Evolutionary conservation across 805 yeast species (phyloP), one percentile per base, ranked within the genome.

Genomic region (Groenewaldozyma salmanticensis): DNA sequence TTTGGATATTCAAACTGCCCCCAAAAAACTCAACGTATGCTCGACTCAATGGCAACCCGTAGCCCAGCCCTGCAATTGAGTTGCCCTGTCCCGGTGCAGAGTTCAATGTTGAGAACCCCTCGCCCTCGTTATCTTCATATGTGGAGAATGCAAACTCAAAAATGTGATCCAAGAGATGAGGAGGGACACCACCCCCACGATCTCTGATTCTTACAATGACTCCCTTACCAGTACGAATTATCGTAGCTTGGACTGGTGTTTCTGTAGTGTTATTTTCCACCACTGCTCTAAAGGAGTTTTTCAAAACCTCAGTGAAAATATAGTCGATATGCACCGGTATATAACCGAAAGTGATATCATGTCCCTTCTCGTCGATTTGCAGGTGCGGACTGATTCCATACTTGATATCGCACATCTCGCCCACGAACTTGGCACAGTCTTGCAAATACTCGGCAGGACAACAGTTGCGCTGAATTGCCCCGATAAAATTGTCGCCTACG

Each of bases 71-170:
- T 0, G 96, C 95, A 27, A 90, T 73, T 18, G 71, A 70, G 35
- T 69, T 67, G 1, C 80, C 80, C 19, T 71, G 69, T 1, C 87
- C 88, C 0, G 87, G 88, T 27, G 81, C 78, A 21, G 74, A 74
- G 52, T 81, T 81, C 42, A 78, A 60, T 0, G 83, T 77, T n/a
- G 58, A 44, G 59, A 68, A 50, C 49, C 67, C 68, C 52, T 62
- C 81, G 3, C 76, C 77, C 43, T 75, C 81, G 17, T 69, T 67
- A 4, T 60, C 59, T 37, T 77, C 78, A 45, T 78, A 87, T 0
- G 95, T 85, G 1, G 94, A 72, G 61, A 81, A 90, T 3, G 95
- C 80, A 61, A 85, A 90, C 52, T 83, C 86, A 61, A 86, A 88
- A 46, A 90, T 75, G 42, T 79, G 77, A 19, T 69, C 65, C 46